Evolutionary conservation across 495 filamentous ascomycete species (phyloP).

Genomic region (Podospora pseudocomata): DNA sequence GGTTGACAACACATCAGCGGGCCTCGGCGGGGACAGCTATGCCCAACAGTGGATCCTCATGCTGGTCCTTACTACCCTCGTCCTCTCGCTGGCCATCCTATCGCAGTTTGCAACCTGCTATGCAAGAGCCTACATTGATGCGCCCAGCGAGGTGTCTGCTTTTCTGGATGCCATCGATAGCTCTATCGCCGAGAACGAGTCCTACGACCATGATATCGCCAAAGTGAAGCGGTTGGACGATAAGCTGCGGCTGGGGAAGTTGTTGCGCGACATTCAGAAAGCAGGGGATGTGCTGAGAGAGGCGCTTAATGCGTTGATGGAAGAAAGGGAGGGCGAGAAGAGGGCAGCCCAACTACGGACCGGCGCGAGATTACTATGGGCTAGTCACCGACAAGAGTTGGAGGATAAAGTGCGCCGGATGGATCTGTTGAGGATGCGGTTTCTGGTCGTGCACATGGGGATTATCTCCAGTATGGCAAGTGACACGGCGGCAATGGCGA

Average conservation of each 20-base stretch:
- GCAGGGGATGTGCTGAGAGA: conserved; percentile 51
- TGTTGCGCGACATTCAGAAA: conserved; percentile 55
- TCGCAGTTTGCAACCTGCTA: conserved; percentile 43
- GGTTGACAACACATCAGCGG: neutral
- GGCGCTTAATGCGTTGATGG: conserved; percentile 44
- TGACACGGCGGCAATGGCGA: conserved; percentile 30
- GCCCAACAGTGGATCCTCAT: conserved; percentile 44
- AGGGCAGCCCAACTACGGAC: conserved; percentile 40
- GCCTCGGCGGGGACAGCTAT: conserved; percentile 25
- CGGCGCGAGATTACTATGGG: conserved; percentile 48
- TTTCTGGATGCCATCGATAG: conserved; percentile 51
- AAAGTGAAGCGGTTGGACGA: conserved; percentile 50
- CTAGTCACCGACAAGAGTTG: conserved; percentile 39
- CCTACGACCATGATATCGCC: conserved; percentile 51
- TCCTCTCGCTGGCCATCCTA: conserved; percentile 42
- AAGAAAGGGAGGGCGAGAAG: conserved; percentile 33
- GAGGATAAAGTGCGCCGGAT: conserved; percentile 54
- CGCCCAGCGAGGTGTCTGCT: conserved; percentile 46
- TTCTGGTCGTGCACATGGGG: conserved; percentile 53
- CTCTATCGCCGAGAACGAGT: conserved; percentile 49
- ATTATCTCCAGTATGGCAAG: conserved; percentile 44
- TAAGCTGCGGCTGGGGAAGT: conserved; percentile 47
- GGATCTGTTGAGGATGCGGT: conserved; percentile 58
- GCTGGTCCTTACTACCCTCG: conserved; percentile 47
- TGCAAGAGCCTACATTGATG: conserved; percentile 44